Percentiles rank a stretch among this genome's conserved stretches.
phyloP scores from a whole-genome alignment of 768 basidiomycete species.

The Hygrophoropsis aurantiaca region DNA sequence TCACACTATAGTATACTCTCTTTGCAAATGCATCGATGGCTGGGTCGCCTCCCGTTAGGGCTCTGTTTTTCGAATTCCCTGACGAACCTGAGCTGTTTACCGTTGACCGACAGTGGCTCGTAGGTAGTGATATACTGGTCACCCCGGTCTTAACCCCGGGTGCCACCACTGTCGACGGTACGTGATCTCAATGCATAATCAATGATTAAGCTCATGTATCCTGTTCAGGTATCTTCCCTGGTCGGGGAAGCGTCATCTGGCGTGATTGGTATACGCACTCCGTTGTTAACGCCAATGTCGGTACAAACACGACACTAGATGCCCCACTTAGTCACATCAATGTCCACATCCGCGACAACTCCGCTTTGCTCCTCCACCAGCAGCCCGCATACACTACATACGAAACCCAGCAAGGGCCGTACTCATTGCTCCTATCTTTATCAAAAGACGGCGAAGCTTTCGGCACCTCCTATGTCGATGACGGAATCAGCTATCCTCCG shows the following conservation, averaged over 20 bases:
- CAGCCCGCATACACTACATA: constrained; percentile 58
- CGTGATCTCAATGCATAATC: constrained; percentile 11
- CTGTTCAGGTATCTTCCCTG: constrained; percentile 54
- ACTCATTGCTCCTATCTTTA: constrained; percentile 55
- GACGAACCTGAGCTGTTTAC: constrained; percentile 57
- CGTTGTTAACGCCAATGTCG: constrained; percentile 41
- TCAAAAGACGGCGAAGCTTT: constrained; percentile 44
- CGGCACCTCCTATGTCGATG: constrained; percentile 60
- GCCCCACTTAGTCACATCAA: constrained; percentile 69
- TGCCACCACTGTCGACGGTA: constrained; percentile 59
- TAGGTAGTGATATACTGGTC: constrained; percentile 66
- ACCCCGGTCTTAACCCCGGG: constrained; percentile 69
- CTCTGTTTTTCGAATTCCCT: constrained; percentile 73
- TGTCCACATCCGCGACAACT: constrained; percentile 63
- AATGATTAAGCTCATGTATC: not conserved
- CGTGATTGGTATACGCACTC: constrained; percentile 67
- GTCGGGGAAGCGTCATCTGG: constrained; percentile 51
- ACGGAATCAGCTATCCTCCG: constrained; percentile 56
- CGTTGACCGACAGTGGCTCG: constrained; percentile 62
- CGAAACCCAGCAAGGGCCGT: constrained; percentile 57
- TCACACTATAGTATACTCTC: constrained; percentile 51
- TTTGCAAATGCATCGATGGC: constrained; percentile 58
- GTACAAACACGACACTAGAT: constrained; percentile 43
- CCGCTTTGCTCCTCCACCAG: constrained; percentile 57
- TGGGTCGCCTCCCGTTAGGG: constrained; percentile 65